phyloP scores from a whole-genome alignment of 2,329 filamentous ascomycete species.

The Stagonosporopsis vannaccii region DNA sequence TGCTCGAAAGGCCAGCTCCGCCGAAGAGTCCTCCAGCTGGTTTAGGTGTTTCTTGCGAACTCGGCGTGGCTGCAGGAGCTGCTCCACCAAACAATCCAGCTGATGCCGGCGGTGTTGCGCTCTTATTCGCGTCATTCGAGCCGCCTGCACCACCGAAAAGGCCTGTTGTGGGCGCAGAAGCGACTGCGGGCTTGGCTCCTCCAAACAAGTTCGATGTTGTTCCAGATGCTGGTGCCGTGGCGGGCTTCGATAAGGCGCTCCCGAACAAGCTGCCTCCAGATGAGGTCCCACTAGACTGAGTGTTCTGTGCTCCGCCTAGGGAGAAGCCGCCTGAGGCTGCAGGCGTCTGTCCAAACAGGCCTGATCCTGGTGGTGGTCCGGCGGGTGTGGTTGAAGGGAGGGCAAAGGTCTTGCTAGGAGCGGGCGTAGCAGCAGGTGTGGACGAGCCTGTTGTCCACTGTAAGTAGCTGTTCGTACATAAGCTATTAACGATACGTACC shows the following conservation, averaged over 20 bases:
- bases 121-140: slow-evolving; percentile 44
- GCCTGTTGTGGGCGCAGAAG: slow-evolving; percentile 27
- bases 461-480: background rate
- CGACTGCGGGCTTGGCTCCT: slow-evolving; percentile 33
- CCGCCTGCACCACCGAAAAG: slow-evolving; percentile 34
- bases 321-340: slow-evolving; percentile 41
- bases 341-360: slow-evolving; percentile 35
- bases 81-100: slow-evolving; percentile 32
- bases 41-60: slow-evolving; percentile 43
- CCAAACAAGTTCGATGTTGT: slow-evolving; percentile 40
- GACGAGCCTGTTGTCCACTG: slow-evolving; percentile 21
- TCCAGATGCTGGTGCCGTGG: slow-evolving; percentile 37
- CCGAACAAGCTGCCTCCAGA: slow-evolving; percentile 27
- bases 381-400: slow-evolving; percentile 50
- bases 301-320: slow-evolving; percentile 32
- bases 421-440: slow-evolving; percentile 44
- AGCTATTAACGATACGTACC: slow-evolving; percentile 15
- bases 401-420: slow-evolving; percentile 46
- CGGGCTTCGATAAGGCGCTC: slow-evolving; percentile 29
- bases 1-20: slow-evolving; percentile 40
- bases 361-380: slow-evolving; percentile 45
- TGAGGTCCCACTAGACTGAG: slow-evolving; percentile 19
- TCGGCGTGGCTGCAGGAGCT: slow-evolving; percentile 39
- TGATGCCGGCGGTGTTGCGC: slow-evolving; percentile 31
- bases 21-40: slow-evolving; percentile 34